A percentile compares a stretch with the other conserved stretches of the same genome.
Conservation (phyloP, 768 basidiomycete genomes). For the Boletus eberwhitei region DNA sequence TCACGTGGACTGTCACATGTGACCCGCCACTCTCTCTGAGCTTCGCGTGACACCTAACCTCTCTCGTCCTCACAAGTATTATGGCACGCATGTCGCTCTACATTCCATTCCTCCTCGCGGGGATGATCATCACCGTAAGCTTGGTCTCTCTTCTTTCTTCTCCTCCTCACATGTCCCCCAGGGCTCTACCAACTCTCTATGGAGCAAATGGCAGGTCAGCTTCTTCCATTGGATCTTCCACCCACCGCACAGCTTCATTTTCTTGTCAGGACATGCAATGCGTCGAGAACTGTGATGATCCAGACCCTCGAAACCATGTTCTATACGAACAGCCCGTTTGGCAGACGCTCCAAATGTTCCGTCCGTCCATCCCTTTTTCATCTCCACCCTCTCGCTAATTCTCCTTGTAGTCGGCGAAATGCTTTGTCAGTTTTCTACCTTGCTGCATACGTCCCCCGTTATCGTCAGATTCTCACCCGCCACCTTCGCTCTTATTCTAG, state of each 20-base stretch:
- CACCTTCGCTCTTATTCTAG: conserved; percentile 37
- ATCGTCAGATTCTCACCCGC: conserved; percentile 13
- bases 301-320: conserved; percentile 56
- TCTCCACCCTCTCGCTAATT: conserved; percentile 28
- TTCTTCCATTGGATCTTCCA: neutral
- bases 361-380: conserved; percentile 43
- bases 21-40: neutral
- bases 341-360: conserved; percentile 89
- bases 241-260: neutral
- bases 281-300: conserved; percentile 83
- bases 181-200: conserved; percentile 80
- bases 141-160: no score
- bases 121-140: conserved; percentile 87
- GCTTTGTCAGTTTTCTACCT: conserved; percentile 61
- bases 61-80: conserved; percentile 3
- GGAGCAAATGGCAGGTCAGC: conserved; percentile 78
- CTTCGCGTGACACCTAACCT: conserved; percentile 5
- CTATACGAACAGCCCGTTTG: conserved; percentile 94
- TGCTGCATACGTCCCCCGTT: conserved; percentile 11
- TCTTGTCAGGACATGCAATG: conserved; percentile 88
- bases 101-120: conserved; percentile 77
- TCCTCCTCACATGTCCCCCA: conserved; percentile 25
- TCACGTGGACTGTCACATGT: conserved; percentile 26
- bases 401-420: conserved; percentile 81
- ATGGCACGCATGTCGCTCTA: conserved; percentile 66